Percentiles rank a stretch among this genome's conserved stretches.
Conservation (phyloP, 2,329 filamentous ascomycete genomes). For the Bipolaris zeicola region DNA sequence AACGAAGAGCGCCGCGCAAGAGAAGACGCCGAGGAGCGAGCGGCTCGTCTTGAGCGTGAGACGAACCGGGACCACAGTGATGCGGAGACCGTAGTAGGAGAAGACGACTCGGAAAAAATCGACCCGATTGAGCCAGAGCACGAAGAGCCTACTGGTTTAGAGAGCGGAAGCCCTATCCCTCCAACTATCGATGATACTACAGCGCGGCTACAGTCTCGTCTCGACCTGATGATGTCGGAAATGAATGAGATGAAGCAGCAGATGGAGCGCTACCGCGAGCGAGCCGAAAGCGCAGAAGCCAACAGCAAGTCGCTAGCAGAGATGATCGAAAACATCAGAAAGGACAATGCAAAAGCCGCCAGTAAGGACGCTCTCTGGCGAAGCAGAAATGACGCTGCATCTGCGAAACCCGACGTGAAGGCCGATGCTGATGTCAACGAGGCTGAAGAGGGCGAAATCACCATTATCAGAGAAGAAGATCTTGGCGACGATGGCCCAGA, state of each 20-base stretch:
- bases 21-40: conserved; percentile 81
- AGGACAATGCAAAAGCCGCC: conserved; percentile 62
- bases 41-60: conserved; percentile 71
- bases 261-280: conserved; percentile 75
- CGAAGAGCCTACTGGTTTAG: conserved; percentile 20
- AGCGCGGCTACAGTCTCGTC: conserved; percentile 67
- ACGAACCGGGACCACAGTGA: conserved; percentile 50
- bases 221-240: conserved; percentile 77
- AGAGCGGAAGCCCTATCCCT: conserved; percentile 32
- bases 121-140: conserved; percentile 18
- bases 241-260: conserved; percentile 82
- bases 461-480: conserved; percentile 44
- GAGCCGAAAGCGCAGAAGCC: conserved; percentile 79
- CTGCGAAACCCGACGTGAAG: conserved; percentile 10
- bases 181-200: conserved; percentile 45
- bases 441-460: conserved; percentile 44
- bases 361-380: conserved; percentile 36
- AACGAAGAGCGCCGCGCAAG: conserved; percentile 80
- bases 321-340: conserved; percentile 83
- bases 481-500: conserved; percentile 33
- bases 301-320: conserved; percentile 82
- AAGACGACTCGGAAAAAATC: conserved; percentile 25
- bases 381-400: conserved; percentile 33
- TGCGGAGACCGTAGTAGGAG: conserved; percentile 36
- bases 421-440: conserved; percentile 28